These are phyloP conservation scores for Chaetomium strumarium DNA, from an alignment of 2,329 filamentous ascomycete species.

Conservation along the genomic window DNA sequence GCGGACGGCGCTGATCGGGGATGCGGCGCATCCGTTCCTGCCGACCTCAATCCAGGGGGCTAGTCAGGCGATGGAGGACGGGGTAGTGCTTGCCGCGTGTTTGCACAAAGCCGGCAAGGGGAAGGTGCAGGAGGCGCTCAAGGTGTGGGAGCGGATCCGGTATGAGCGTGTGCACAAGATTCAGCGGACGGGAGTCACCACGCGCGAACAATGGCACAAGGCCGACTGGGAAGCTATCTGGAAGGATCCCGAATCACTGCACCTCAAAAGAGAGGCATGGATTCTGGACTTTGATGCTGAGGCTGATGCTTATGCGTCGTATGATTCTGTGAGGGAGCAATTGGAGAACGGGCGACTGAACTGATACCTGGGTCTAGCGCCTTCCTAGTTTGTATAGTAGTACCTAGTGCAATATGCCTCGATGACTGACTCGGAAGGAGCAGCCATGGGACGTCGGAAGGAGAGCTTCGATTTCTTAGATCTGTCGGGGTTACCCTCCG, in stretches of 20 bases:
- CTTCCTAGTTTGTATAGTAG: too few species aligned
- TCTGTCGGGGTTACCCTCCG: too few species aligned
- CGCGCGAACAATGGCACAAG: constrained; percentile 47
- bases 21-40: constrained; percentile 46
- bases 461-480: too few species aligned
- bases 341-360: background rate
- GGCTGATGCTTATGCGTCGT: constrained; percentile 35
- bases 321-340: constrained; percentile 8
- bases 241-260: constrained; percentile 38
- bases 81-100: constrained; percentile 40
- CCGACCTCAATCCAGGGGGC: constrained; percentile 44
- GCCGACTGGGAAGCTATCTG: constrained; percentile 43
- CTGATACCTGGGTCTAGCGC: too few species aligned
- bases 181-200: constrained; percentile 42
- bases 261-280: constrained; percentile 43
- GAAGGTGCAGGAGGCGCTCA: constrained; percentile 36
- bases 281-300: constrained; percentile 45
- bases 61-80: constrained; percentile 45
- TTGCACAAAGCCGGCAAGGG: constrained; percentile 30
- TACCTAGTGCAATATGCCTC: too few species aligned
- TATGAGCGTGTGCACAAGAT: constrained; percentile 43
- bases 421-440: too few species aligned
- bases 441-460: too few species aligned
- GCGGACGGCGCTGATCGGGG: constrained; percentile 41
- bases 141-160: constrained; percentile 40